These are phyloP conservation scores for Fusarium sp. DNA, from an alignment of 2,329 filamentous ascomycete genomes.

Conservation along the genomic window DNA sequence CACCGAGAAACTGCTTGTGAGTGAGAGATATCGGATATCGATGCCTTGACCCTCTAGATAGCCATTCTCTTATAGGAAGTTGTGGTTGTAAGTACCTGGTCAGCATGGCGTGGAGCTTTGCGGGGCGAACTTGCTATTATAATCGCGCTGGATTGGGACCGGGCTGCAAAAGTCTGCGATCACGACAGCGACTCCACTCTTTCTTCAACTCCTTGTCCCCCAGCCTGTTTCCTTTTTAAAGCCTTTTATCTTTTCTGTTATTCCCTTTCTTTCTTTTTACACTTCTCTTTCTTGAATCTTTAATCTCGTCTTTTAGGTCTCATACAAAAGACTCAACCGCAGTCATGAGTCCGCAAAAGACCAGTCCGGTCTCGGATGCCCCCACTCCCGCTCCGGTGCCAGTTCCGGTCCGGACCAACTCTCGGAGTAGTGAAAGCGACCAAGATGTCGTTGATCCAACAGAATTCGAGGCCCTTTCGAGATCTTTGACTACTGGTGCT, in stretches of 20 bases:
- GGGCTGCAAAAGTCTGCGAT: constrained; percentile 40
- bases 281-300: neutral
- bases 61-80: constrained; percentile 11
- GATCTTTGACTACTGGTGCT: constrained; percentile 54
- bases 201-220: constrained; percentile 1
- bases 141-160: neutral
- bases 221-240: constrained; percentile 19
- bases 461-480: constrained; percentile 51
- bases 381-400: constrained; percentile 31
- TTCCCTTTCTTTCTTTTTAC: neutral
- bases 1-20: constrained; percentile 5
- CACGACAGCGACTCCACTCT: constrained; percentile 44
- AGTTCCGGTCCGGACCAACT: constrained; percentile 37
- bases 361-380: constrained; percentile 11
- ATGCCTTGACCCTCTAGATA: neutral
- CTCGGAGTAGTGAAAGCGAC: constrained; percentile 28
- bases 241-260: neutral
- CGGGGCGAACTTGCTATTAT: constrained; percentile 26
- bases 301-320: neutral
- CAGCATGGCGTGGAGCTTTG: constrained; percentile 20
- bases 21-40: constrained; percentile 2
- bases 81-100: constrained; percentile 13
- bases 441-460: constrained; percentile 34
- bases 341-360: constrained; percentile 24
- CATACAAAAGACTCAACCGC: neutral